These are phyloP conservation scores for Telopea speciosissima DNA, from an alignment of 177 flowering plant genomes.

Conservation along the genomic window DNA sequence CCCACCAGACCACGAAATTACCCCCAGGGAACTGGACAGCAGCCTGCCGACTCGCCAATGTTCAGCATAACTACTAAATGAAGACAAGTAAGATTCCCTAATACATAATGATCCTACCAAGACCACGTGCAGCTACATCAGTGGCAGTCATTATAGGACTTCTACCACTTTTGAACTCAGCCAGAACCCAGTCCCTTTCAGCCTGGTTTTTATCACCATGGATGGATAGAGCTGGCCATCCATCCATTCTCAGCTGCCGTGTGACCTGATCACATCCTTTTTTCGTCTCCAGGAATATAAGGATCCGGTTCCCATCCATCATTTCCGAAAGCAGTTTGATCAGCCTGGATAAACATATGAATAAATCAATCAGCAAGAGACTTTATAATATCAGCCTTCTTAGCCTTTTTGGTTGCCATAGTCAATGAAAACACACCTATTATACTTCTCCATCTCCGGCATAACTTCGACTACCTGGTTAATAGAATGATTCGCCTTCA, in stretches of 20 bases:
- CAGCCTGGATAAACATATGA: conserved; percentile 46
- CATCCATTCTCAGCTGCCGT: conserved; percentile 89
- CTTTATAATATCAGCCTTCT: conserved; percentile 1
- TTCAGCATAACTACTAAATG: conserved; percentile 31
- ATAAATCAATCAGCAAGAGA: background rate
- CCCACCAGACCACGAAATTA: conserved; percentile 65
- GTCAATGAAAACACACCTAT: conserved; percentile 45
- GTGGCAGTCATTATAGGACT: conserved; percentile 98
- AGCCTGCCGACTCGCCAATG: conserved; percentile 82
- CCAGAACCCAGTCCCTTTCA: conserved; percentile 95
- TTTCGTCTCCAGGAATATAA: conserved; percentile 86
- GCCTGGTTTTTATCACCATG: conserved; percentile 97
- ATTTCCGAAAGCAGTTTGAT: conserved; percentile 57
- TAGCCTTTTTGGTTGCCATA: background rate
- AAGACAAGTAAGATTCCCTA: conserved; percentile 38
- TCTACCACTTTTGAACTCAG: conserved; percentile 96
- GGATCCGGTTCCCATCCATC: conserved; percentile 79
- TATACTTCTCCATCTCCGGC: conserved; percentile 73
- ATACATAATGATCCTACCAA: conserved; percentile 89
- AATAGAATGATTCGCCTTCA: conserved; percentile 93
- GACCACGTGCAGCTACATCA: conserved; percentile 99
- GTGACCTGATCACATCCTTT: conserved; percentile 97
- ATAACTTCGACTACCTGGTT: conserved; percentile 87
- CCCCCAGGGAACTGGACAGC: conserved; percentile 60
- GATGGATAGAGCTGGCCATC: conserved; percentile 96